These are phyloP conservation scores for Thermothelomyces thermophilus DNA, from an alignment of 2,329 filamentous ascomycete genomes.

Conservation along the genomic window DNA sequence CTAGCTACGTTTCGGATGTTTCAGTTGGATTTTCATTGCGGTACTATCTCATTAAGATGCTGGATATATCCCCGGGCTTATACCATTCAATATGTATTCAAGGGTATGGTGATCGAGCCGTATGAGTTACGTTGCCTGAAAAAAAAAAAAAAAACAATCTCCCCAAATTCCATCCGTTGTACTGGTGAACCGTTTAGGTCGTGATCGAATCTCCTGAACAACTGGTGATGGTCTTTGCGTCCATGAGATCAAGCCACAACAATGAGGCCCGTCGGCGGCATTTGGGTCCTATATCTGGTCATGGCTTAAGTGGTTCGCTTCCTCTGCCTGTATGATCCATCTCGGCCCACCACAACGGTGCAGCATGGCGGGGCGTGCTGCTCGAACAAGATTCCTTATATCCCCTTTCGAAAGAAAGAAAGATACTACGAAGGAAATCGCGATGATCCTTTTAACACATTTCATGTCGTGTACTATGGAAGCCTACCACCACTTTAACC, in stretches of 20 bases:
- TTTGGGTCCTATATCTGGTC: slow-evolving; percentile 11
- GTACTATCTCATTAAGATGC: slow-evolving; percentile 5
- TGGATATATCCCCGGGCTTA: slow-evolving; percentile 15
- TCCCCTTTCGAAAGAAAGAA: too few relatives aligned
- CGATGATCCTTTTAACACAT: too few relatives aligned
- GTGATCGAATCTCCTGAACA: too few relatives aligned
- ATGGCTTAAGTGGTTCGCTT: background rate
- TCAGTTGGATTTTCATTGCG: background rate
- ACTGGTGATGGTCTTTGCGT: too few relatives aligned
- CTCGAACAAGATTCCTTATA: too few relatives aligned
- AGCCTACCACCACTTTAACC: too few relatives aligned
- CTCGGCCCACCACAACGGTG: background rate
- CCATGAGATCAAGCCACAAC: background rate
- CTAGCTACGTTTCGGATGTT: slow-evolving; percentile 8
- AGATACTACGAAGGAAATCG: too few relatives aligned
- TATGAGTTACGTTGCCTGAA: background rate
- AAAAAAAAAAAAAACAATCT: too few relatives aligned
- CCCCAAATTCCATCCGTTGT: too few relatives aligned
- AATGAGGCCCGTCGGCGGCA: background rate
- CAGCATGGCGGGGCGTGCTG: slow-evolving; percentile 6
- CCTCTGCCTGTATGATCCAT: background rate
- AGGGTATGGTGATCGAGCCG: slow-evolving; percentile 5
- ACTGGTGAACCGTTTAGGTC: too few relatives aligned
- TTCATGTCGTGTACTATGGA: too few relatives aligned
- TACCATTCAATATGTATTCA: slow-evolving; percentile 6